Evolutionary conservation across 2,329 filamentous ascomycete genomes (phyloP), one percentile per base, ranked within the genome.

Genomic region (Myrmaecium sp.): DNA sequence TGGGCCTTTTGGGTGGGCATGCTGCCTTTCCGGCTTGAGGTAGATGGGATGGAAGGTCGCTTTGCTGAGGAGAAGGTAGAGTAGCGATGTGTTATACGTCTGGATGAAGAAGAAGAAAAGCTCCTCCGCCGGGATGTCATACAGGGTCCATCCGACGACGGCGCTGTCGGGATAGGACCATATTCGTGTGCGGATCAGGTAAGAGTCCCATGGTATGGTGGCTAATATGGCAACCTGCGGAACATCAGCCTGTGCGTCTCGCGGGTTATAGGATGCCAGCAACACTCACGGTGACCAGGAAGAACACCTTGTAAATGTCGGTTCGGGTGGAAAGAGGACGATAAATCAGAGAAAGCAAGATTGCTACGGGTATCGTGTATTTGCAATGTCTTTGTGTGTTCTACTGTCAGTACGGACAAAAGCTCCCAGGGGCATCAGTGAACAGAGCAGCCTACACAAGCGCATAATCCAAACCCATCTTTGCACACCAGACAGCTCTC

Each of bases 81-180:
- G 44, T 26, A 80, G 50, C 0, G 68, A 63, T 0, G 75, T 79
- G 40, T 69, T 77, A 47, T 78, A 81, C 1, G 76, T 81, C 49
- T 82, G 77, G 14, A 82, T 66, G 12, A 78, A 51, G 44, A 82
- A 82, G 59, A 82, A 82, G 51, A 81, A 81, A 4, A 81, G 49
- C 44, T 82, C 76, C 40, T 82, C 77, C 4, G 63, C 46, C 0
- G 77, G 76, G 11, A 82, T 76, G n/a, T 57, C 54, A 38, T 66
- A 67, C 10, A 79, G 43, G 1, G 59, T 72, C 0, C 60, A 60
- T 0, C 76, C 77, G 18, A 74, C 40, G 17, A 81, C 65, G 12
- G 66, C 74, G 40, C 69, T 55, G 7, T 59, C 51, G 2, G 76
- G 75, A 40, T 81, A 83, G 6, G 68, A 72, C 76, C 77, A 82